Base-by-base conservation (phyloP, 2,329 filamentous ascomycete genomes). In the Colletotrichum sp. region DNA sequence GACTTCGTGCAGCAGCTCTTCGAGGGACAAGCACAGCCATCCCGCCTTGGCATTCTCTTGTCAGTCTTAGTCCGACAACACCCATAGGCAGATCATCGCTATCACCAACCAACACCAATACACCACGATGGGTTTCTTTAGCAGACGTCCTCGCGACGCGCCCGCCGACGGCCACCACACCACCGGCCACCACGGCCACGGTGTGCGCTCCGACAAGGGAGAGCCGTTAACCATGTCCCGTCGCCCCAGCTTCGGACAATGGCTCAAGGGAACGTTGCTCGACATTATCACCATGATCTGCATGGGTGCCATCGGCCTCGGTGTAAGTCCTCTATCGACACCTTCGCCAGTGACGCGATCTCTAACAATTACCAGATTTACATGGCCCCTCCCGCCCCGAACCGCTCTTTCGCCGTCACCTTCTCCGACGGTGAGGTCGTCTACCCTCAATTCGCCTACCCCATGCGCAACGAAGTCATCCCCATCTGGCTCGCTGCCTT, bases 401-500 rank as follows among this genome's bases (percentile, higher is more conserved):
- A 89, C 8, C 89, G 93, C n/a, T 94, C 92, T 12, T 95, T 95
- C 81, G 89, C 93, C 43, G 89, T 95, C 57, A 90, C 88, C 63
- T 94, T 94, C 80, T 83, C 87, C 34, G 90, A 94, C 78, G 92
- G 92, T 75, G 91, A 94, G 80, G 87, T 95, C 57, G 92, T 95
- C 61, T 90, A 92, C 78, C 93, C 94, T 0, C 82, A 94, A 75
- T 94, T 94, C 78, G 93, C 92, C 32, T 95, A 94, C 81, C 93
- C 93, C 1, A 83, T 94, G 28, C 91, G 93, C 76, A 90, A 93
- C 60, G 92, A 94, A 79, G 93, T 94, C 80, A 83, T 95, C 8
- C 93, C 94, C 28, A 94, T 94, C 80, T 94, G 91, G 91, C 87
- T 90, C 2, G 93, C 93, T 12, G 93, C 93, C 2, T 83, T 95